These are phyloP conservation scores for Silene noctiflora DNA, from an alignment of 179 eudicot species.

Conservation along the genomic window DNA sequence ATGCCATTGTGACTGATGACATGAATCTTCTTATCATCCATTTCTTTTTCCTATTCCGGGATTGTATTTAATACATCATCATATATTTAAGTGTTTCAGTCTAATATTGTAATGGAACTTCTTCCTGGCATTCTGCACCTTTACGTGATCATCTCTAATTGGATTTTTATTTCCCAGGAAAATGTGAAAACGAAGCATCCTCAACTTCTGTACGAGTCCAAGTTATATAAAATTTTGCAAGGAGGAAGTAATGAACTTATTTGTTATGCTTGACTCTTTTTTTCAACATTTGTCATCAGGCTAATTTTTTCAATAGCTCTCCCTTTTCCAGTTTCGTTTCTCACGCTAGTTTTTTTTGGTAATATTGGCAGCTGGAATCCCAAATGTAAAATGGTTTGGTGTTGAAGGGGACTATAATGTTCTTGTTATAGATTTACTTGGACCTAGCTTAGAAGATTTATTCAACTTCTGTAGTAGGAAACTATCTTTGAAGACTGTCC, in stretches of 20 bases:
- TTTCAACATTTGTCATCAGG: not conserved
- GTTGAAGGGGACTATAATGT: slow-evolving; percentile 94
- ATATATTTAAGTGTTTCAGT: not conserved
- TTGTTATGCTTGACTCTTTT: not conserved
- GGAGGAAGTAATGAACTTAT: slow-evolving; percentile 78
- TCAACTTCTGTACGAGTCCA: slow-evolving; percentile 82
- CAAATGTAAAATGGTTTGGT: slow-evolving; percentile 88
- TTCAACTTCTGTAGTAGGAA: slow-evolving; percentile 91
- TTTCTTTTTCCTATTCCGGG: not conserved
- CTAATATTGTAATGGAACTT: not conserved
- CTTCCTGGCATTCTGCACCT: not conserved
- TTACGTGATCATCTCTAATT: not conserved
- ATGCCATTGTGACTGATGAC: not conserved
- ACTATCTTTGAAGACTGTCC: slow-evolving; percentile 82
- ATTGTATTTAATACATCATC: not conserved
- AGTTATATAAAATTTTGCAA: slow-evolving; percentile 76
- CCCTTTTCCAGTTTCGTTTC: not conserved
- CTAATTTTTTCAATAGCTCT: not conserved
- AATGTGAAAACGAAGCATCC: slow-evolving; percentile 90
- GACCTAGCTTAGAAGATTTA: slow-evolving; percentile 96
- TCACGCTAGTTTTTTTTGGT: not conserved
- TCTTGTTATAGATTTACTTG: slow-evolving; percentile 91
- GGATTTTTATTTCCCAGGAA: slow-evolving; percentile 51
- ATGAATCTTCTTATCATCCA: not conserved
- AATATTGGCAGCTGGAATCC: slow-evolving; percentile 73